Base-by-base conservation (phyloP, 768 basidiomycete species). In the Lepiota subincarnata region DNA sequence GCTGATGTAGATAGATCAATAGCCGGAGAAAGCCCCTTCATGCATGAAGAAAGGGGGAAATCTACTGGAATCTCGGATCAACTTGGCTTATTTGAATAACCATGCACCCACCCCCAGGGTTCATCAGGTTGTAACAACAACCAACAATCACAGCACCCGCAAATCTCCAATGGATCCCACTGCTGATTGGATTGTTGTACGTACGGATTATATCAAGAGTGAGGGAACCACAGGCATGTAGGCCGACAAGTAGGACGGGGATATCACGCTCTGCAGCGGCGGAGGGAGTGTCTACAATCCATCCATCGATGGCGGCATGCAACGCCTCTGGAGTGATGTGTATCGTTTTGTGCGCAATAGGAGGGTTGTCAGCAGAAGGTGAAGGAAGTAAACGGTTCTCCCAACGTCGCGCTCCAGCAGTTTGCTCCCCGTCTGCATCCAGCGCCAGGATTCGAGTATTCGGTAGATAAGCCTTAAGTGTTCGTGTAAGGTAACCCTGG, bases 71-170 rank as follows among this genome's bases (percentile, higher is more conserved):
- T 3, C 13, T 3, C 36, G 14, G 26, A 37, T 55, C 19, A 26
- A 43, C 50, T 7, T 34, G 18, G 35, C 18, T 28, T 16, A 12
- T 35, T 18, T 34, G 19, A 12, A 19, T 19, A 49, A 53, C 40
- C 53, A 31, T 40, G 22, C 41, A 65, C 69, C 5, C 42, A 81
- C 85, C 84, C 61, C 72, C 59, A 10, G 75, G 67, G 26, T 71
- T 67, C 70, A 89, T 77, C 57, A 87, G 72, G 62, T 90, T 89
- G 65, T 90, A 91, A 65, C 89, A 91, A 56, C 89, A 91, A 2
- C 89, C 87, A 13, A 89, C 87, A 6, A 82, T 74, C 39, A 87
- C 75, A 0, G 80, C 71, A 2, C 73, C 81, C 13, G 73, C 70
- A 4, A 82, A 74, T 39, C 59, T 66, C 87, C 86, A 88, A 18